These are phyloP conservation scores for Glycine soja DNA, from an alignment of 306 rosid species.

Conservation along the genomic window DNA sequence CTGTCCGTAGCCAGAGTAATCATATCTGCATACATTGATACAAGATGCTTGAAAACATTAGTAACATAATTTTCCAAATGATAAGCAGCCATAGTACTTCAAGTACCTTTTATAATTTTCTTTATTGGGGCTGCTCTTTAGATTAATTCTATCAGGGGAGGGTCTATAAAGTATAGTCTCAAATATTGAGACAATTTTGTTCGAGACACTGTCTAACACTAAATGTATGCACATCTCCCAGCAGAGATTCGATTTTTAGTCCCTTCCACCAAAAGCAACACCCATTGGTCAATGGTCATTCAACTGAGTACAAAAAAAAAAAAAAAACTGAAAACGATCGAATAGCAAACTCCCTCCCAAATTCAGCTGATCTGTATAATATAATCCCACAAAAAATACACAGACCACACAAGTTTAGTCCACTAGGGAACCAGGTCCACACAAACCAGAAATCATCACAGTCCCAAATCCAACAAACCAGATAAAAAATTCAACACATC, in stretches of 20 bases:
- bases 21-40: slow-evolving; percentile 69
- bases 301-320: not conserved
- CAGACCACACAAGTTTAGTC: slow-evolving; percentile 21
- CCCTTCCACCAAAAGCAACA: not conserved
- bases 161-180: slow-evolving; percentile 12
- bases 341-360: slow-evolving; percentile 3
- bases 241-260: not conserved
- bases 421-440: not conserved
- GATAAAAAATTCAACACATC: not conserved
- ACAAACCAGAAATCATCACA: slow-evolving; percentile 5
- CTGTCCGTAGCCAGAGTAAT: slow-evolving; percentile 92
- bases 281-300: not conserved
- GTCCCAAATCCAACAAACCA: not conserved
- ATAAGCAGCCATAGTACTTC: slow-evolving; percentile 16
- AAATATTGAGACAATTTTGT: not conserved
- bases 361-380: slow-evolving; percentile 23
- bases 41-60: slow-evolving; percentile 38
- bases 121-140: not conserved
- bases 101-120: not conserved
- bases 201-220: not conserved
- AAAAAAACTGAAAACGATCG: slow-evolving; percentile 9
- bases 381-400: slow-evolving; percentile 1
- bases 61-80: not conserved
- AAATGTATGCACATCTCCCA: not conserved
- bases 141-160: not conserved